Percentiles rank a stretch among this genome's conserved stretches.
Evolutionary conservation across 192 early-diverging fungal species (phyloP).

Genomic region (Rhizophagus clarus): DNA sequence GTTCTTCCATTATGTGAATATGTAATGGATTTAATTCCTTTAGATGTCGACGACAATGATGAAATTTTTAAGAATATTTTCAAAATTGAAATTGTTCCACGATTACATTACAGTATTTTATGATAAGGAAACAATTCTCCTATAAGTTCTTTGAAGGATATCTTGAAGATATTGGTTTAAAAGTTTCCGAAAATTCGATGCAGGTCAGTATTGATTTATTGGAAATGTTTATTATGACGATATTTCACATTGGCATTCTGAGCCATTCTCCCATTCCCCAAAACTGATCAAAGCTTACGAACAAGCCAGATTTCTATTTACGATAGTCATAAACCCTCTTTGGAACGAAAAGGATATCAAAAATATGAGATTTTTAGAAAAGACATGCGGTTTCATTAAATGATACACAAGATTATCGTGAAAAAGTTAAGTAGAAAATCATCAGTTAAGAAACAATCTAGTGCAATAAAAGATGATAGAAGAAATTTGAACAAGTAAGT

Average conservation of each 20-base stretch:
- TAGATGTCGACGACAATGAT: neutral
- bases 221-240: neutral
- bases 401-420: neutral
- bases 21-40: neutral
- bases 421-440: neutral
- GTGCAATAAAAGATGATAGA: neutral
- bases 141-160: conserved; percentile 26
- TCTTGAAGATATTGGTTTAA: conserved; percentile 19
- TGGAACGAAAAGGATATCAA: conserved; percentile 8
- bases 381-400: conserved; percentile 30
- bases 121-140: neutral
- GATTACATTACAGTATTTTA: too few relatives aligned
- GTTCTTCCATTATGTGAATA: neutral
- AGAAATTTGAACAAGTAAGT: too few relatives aligned
- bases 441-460: neutral
- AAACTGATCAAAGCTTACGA: neutral
- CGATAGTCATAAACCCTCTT: neutral
- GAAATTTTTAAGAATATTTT: neutral
- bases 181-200: neutral
- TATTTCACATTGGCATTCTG: neutral
- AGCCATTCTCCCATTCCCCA: too few relatives aligned
- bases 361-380: conserved; percentile 11
- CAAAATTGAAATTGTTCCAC: neutral
- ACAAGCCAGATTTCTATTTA: neutral
- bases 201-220: neutral